Evolutionary conservation across 306 rosid genomes (phyloP), one percentile per base, ranked within the genome.

Genomic region (Prunus kanzakura): DNA sequence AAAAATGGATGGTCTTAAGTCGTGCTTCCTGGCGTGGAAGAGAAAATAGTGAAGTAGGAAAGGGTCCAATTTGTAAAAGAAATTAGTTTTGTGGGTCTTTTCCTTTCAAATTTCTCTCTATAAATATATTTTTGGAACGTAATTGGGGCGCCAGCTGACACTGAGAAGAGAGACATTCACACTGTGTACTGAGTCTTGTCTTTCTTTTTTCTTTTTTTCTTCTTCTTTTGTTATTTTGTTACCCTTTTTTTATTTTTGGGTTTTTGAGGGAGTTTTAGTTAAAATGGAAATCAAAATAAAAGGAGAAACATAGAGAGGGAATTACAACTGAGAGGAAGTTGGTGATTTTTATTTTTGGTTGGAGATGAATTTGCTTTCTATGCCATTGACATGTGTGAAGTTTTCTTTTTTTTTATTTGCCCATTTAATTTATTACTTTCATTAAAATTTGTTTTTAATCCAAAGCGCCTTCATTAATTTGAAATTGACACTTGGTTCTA

Each of bases 1-100:
- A 81, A 85, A 83, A 86, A 7, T 79, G 75, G 85, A 77, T 30
- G 79, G 65, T 52, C 54, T 78, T 75, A 69, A 67, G 61, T 78
- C 56, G 52, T 29, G 54, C 46, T 71, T 60, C 57, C 52, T 14
- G 55, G 18, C 4, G 13, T 11, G 13, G 14, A 25, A 78, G 23
- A 13, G 25, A 15, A 62, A 74, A 62, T 18, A 30, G 18, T 55
- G 43, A 64, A 43, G 49, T 71, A 16, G 11, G 77, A 66, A 22
- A 67, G 19, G 68, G 69, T 77, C 74, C 52, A 25, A 60, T 46
- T 61, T 52, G 67, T 49, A 46, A 69, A 41, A n/a, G 23, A 20
- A 49, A 43, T 38, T 61, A 57, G 66, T 67, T 35, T 23, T 18
- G 38, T 50, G 49, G 70, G 63, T 64, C 23, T 49, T 32, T 16